Base-by-base conservation (phyloP, 2,329 filamentous ascomycete genomes). In the Paraconiothyrium sp. region DNA sequence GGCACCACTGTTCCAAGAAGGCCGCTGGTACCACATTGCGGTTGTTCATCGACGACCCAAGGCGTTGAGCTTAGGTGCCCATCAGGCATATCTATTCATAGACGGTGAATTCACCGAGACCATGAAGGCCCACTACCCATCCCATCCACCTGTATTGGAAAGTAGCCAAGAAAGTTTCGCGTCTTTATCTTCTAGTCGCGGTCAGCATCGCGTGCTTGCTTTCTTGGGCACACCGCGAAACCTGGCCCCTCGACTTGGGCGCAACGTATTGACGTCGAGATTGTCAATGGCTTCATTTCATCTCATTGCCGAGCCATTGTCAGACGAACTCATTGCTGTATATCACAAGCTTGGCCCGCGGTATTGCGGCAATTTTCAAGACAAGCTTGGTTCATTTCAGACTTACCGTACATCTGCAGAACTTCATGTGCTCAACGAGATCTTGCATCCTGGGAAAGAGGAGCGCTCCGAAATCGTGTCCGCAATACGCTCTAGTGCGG, bases 341-440 rank as follows among this genome's bases (percentile, higher is more conserved):
- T 92, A 97, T 72, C 92, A 91, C 75, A 92, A 94, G 54, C 88
- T 99, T 20, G 94, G 95, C 0, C 91, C 93, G 27, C 89, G 93
- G 51, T 99, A 99, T 70, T 90, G 93, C 73, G 95, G 95, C 16
- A 99, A 99, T 75, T 97, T 97, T 70, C 95, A 99, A 79, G 95
- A 99, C 74, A 95, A 93, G 69, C 85, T 99, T 14, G 95, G 96
- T 5, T 94, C 93, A 1, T 97, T 99, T 72, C 93, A 98, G 74
- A 99, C 96, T 0, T 99, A 99, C 75, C 89, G 92, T 71, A 94
- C 95, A 7, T 98, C 95, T 1, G 94, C 95, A 8, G 90, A 92
- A 57, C 82, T 99, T 43, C 95, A 96, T 61, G 85, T 97, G 57
- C 90, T 94, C 49, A 98, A 98, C 71, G 95, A 99, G 74, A 88